phyloP scores from a whole-genome alignment of 148 eudicot genomes.

The Rhododendron molle region DNA sequence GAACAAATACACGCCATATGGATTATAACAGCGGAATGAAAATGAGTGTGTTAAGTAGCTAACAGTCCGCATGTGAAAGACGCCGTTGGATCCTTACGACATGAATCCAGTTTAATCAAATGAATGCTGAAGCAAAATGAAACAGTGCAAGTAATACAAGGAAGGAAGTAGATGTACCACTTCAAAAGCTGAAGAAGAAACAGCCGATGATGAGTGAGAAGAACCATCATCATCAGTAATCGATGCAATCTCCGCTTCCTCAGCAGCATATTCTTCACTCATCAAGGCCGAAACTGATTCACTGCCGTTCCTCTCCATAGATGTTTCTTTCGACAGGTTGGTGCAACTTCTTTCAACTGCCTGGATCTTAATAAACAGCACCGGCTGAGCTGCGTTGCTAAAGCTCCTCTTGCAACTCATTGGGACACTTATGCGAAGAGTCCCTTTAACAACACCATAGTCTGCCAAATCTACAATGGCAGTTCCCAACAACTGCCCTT shows the following conservation, averaged over 20 bases:
- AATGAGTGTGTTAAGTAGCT: not conserved
- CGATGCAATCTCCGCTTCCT: conserved; percentile 84
- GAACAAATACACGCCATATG: not conserved
- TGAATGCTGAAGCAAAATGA: not conserved
- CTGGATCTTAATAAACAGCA: conserved; percentile 61
- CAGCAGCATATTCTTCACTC: conserved; percentile 74
- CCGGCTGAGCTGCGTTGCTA: conserved; percentile 62
- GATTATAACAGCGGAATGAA: not conserved
- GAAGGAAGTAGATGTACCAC: conserved; percentile 35
- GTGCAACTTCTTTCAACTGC: conserved; percentile 48
- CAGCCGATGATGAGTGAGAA: conserved; percentile 63
- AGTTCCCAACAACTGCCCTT: conserved; percentile 80
- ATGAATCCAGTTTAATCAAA: not conserved
- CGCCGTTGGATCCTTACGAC: not conserved
- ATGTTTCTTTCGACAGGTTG: conserved; percentile 45
- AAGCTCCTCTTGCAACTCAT: conserved; percentile 68
- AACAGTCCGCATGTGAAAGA: not conserved
- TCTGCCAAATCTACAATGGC: conserved; percentile 81
- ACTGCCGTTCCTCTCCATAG: conserved; percentile 46
- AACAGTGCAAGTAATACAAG: not conserved
- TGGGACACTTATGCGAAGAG: conserved; percentile 39
- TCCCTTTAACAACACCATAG: conserved; percentile 56
- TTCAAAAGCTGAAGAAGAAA: conserved; percentile 35
- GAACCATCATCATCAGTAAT: conserved; percentile 77
- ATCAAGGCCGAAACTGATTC: conserved; percentile 72